Conservation (phyloP, 1,139 yeast genomes). For the Neolecta irregularis region DNA sequence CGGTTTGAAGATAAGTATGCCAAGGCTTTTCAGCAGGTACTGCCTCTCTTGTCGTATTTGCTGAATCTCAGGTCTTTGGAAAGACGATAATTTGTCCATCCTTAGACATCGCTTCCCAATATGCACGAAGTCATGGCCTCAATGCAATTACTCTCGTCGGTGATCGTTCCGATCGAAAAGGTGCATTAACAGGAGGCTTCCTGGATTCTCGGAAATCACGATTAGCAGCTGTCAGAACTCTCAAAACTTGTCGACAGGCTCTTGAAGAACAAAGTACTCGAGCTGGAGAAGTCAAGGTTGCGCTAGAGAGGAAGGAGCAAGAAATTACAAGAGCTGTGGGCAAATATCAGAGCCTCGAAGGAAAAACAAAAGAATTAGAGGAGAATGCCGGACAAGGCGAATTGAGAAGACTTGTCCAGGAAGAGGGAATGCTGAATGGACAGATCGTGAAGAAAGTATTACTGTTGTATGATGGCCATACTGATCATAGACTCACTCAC, state of each 20-base stretch:
- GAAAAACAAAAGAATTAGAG: conserved; percentile 29
- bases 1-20: conserved; percentile 41
- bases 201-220: conserved; percentile 54
- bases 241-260: conserved; percentile 38
- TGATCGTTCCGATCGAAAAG: conserved; percentile 69
- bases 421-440: conserved; percentile 22
- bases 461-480: not conserved
- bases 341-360: conserved; percentile 33
- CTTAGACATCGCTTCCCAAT: conserved; percentile 50
- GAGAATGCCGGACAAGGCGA: conserved; percentile 33
- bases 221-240: conserved; percentile 48
- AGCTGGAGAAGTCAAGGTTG: conserved; percentile 26
- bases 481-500: conserved; percentile 9
- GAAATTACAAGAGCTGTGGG: conserved; percentile 34
- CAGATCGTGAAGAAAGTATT: conserved; percentile 9
- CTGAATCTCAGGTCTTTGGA: conserved; percentile 40
- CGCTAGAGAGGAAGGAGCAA: conserved; percentile 30
- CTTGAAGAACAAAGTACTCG: conserved; percentile 29
- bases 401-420: conserved; percentile 30
- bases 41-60: not conserved
- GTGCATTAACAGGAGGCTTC: conserved; percentile 82
- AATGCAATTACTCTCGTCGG: conserved; percentile 85
- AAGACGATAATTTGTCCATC: conserved; percentile 63
- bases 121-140: conserved; percentile 46
- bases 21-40: conserved; percentile 46